Conservation (phyloP, 2,329 filamentous ascomycete genomes). For the Verticillium nonalfalfae region DNA sequence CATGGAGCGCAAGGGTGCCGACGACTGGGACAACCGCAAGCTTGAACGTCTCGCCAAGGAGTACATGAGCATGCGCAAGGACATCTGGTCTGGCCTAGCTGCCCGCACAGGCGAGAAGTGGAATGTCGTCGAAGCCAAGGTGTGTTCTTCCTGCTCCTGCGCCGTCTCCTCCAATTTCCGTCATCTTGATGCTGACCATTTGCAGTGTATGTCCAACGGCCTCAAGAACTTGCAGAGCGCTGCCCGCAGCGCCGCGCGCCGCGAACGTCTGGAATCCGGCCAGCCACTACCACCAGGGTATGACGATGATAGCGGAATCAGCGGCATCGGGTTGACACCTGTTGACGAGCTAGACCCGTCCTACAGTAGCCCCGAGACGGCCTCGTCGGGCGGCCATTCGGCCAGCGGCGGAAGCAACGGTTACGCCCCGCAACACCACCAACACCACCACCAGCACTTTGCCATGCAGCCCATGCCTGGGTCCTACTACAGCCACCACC, state of each 20-base stretch:
- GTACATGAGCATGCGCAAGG: slow-evolving; percentile 72
- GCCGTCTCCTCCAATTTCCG: not conserved
- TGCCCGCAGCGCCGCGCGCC: slow-evolving; percentile 58
- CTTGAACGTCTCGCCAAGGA: slow-evolving; percentile 68
- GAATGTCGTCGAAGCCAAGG: slow-evolving; percentile 62
- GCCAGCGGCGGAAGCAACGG: slow-evolving; percentile 28
- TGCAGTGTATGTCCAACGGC: slow-evolving; percentile 75
- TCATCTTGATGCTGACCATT: slow-evolving; percentile 7
- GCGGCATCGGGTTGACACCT: slow-evolving; percentile 51
- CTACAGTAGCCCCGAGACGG: slow-evolving; percentile 49
- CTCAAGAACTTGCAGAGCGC: slow-evolving; percentile 73
- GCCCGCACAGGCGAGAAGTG: slow-evolving; percentile 75
- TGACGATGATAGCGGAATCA: slow-evolving; percentile 68
- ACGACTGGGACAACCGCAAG: slow-evolving; percentile 74
- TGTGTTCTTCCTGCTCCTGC: slow-evolving; percentile 20
- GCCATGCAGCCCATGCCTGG: slow-evolving; percentile 15
- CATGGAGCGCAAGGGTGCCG: slow-evolving; percentile 66
- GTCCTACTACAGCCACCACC: slow-evolving; percentile 22
- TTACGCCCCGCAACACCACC: slow-evolving; percentile 19
- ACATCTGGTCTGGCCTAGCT: slow-evolving; percentile 75
- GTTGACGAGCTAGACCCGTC: slow-evolving; percentile 53
- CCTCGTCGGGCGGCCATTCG: slow-evolving; percentile 35
- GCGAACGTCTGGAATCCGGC: slow-evolving; percentile 51
- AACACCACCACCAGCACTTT: slow-evolving; percentile 17
- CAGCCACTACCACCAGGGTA: slow-evolving; percentile 37